These are phyloP conservation scores for Myriangium duriaei DNA, from an alignment of 2,329 filamentous ascomycete species.

Conservation along the genomic window DNA sequence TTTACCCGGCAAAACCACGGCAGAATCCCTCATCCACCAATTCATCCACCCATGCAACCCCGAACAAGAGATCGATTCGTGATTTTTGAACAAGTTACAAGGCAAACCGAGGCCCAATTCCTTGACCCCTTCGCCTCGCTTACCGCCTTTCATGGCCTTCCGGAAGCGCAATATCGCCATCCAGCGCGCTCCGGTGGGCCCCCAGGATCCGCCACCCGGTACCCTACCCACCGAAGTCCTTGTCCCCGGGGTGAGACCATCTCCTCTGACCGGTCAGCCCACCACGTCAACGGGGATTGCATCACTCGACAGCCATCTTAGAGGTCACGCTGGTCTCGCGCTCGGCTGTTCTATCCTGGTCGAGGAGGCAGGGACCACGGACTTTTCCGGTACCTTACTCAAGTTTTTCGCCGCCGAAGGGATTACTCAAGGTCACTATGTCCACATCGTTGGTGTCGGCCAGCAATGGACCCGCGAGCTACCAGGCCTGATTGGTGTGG, in stretches of 20 bases:
- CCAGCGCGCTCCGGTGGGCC: slow-evolving; percentile 7
- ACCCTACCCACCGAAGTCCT: slow-evolving; percentile 10
- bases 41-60: too few species aligned
- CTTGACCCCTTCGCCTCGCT: too few species aligned
- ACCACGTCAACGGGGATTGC: slow-evolving; percentile 86
- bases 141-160: slow-evolving; percentile 45
- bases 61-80: too few species aligned
- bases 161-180: slow-evolving; percentile 50
- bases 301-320: slow-evolving; percentile 72
- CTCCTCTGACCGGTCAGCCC: slow-evolving; percentile 71
- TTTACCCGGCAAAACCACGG: too few species aligned
- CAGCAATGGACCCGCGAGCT: slow-evolving; percentile 74
- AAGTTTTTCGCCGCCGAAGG: slow-evolving; percentile 90
- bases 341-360: slow-evolving; percentile 70
- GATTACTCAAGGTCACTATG: slow-evolving; percentile 74
- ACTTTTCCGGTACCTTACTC: slow-evolving; percentile 75
- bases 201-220: slow-evolving; percentile 20
- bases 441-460: slow-evolving; percentile 72
- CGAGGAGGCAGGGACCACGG: slow-evolving; percentile 84
- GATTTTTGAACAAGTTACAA: too few species aligned
- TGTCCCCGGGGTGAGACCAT: slow-evolving; percentile 57
- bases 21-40: too few species aligned
- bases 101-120: background rate
- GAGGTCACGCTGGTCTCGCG: slow-evolving; percentile 73
- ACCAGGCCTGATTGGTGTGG: slow-evolving; percentile 53